phyloP scores from a whole-genome alignment of 2,329 filamentous ascomycete genomes.

The Xylariaceae sp. region DNA sequence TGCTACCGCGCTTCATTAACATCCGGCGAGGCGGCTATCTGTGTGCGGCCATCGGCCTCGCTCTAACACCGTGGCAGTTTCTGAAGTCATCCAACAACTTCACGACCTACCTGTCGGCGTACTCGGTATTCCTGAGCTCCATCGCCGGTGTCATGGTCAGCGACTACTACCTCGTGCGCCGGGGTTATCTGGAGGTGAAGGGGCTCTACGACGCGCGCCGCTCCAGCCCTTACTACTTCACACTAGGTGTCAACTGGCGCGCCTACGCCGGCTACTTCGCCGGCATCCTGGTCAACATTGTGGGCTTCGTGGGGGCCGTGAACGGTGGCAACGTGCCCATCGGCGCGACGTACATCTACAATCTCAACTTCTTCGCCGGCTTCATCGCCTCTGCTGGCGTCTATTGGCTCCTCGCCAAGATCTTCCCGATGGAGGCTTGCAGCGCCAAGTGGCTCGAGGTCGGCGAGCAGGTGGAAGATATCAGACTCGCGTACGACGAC shows the following conservation, averaged over 20 bases:
- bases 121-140: slow-evolving; percentile 88
- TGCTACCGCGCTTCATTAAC: slow-evolving; percentile 73
- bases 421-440: slow-evolving; percentile 68
- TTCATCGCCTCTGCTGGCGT: slow-evolving; percentile 62
- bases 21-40: slow-evolving; percentile 86
- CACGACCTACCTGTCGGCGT: slow-evolving; percentile 85
- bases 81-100: slow-evolving; percentile 73
- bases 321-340: slow-evolving; percentile 60
- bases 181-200: slow-evolving; percentile 71
- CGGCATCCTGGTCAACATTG: slow-evolving; percentile 84
- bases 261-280: slow-evolving; percentile 77
- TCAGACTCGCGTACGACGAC: slow-evolving; percentile 42
- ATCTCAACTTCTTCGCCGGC: slow-evolving; percentile 84
- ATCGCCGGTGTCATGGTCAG: slow-evolving; percentile 87
- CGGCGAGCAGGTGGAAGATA: slow-evolving; percentile 45
- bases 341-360: slow-evolving; percentile 81
- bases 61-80: slow-evolving; percentile 83
- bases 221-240: slow-evolving; percentile 67
- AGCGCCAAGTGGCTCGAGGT: slow-evolving; percentile 60
- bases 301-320: slow-evolving; percentile 81
- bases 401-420: slow-evolving; percentile 65
- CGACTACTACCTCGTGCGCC: slow-evolving; percentile 84
- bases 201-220: slow-evolving; percentile 71
- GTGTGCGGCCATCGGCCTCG: slow-evolving; percentile 71
- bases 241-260: slow-evolving; percentile 71